A percentile compares a stretch with the other conserved stretches of the same genome.
Conservation (phyloP, 371 early-diverging fungal genomes). For the Mortierella sp. region DNA sequence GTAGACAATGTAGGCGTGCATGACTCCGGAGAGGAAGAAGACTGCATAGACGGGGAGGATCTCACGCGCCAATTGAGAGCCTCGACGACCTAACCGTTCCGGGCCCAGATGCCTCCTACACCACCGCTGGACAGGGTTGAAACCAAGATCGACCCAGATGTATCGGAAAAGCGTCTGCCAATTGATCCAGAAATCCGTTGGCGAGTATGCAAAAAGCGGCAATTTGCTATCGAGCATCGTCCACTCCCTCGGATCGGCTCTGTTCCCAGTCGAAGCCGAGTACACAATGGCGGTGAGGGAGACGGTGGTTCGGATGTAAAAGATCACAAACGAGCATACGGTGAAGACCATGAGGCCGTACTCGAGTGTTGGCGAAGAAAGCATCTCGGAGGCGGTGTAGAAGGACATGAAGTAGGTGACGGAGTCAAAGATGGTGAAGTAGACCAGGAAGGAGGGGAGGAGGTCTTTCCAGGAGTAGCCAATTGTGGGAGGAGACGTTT, state of each 20-base stretch:
- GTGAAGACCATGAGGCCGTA: slow-evolving; percentile 22
- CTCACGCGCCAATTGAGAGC: slow-evolving; percentile 9
- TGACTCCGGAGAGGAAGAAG: slow-evolving; percentile 30
- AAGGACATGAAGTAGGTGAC: slow-evolving; percentile 23
- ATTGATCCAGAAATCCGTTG: slow-evolving; percentile 40
- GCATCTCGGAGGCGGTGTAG: slow-evolving; percentile 16
- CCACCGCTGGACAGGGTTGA: slow-evolving; percentile 26
- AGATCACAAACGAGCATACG: slow-evolving; percentile 18
- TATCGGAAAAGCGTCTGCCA: slow-evolving; percentile 55
- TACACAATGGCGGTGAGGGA: slow-evolving; percentile 22
- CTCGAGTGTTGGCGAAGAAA: not conserved
- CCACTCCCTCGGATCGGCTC: slow-evolving; percentile 30
- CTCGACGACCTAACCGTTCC: slow-evolving; percentile 15
- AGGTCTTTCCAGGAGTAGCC: slow-evolving; percentile 22
- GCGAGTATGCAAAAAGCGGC: slow-evolving; percentile 43
- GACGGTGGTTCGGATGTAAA: slow-evolving; percentile 22
- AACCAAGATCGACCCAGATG: slow-evolving; percentile 52
- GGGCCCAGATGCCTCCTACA: slow-evolving; percentile 20
- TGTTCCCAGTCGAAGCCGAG: slow-evolving; percentile 15
- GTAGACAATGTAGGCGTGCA: slow-evolving; percentile 46
- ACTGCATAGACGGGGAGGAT: slow-evolving; percentile 33
- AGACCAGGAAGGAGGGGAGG: slow-evolving; percentile 1
- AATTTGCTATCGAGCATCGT: slow-evolving; percentile 36
- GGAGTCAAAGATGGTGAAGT: slow-evolving; percentile 17
- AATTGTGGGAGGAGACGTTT: not conserved